Percentiles rank a stretch among this genome's conserved stretches.
Evolutionary conservation across 768 basidiomycete genomes (phyloP).

Genomic region (Lactarius akahatsu): DNA sequence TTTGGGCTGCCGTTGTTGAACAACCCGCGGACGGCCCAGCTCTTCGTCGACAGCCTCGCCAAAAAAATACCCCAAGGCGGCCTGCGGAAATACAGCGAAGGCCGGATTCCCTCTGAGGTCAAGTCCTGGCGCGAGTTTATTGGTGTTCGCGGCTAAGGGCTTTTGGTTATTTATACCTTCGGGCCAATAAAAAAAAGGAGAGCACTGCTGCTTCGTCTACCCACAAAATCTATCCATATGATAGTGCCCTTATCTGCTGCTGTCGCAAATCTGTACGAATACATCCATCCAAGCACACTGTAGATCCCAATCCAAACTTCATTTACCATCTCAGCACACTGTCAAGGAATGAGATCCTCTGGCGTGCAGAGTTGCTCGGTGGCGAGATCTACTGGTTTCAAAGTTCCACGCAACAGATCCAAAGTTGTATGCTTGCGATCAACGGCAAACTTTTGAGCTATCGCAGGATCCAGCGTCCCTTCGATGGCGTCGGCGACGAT

Average conservation of each 20-base stretch:
- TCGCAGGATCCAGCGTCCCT: constrained; percentile 52
- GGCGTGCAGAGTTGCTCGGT: constrained; percentile 20
- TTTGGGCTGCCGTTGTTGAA: constrained; percentile 83
- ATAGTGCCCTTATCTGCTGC: background rate
- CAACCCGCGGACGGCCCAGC: constrained; percentile 81
- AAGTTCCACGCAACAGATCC: constrained; percentile 39
- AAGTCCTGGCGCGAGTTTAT: constrained; percentile 90
- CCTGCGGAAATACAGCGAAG: constrained; percentile 77
- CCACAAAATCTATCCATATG: constrained; percentile 1
- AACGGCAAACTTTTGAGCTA: constrained; percentile 63
- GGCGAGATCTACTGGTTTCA: constrained; percentile 6
- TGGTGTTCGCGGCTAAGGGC: constrained; percentile 57
- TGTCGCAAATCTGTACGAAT: constrained; percentile 13
- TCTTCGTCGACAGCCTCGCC: constrained; percentile 88
- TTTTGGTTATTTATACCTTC: constrained; percentile 2
- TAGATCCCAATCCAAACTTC: background rate
- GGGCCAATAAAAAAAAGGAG: background rate
- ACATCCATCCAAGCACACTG: constrained; percentile 9
- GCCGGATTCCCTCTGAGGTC: constrained; percentile 87
- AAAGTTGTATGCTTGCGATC: constrained; percentile 41
- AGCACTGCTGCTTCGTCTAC: background rate
- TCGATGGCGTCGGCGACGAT: constrained; percentile 74
- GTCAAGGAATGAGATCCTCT: constrained; percentile 24
- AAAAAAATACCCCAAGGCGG: constrained; percentile 82
- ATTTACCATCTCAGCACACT: constrained; percentile 30